phyloP scores from a whole-genome alignment of 2,329 filamentous ascomycete species.

The Paecilomyces fulvus region DNA sequence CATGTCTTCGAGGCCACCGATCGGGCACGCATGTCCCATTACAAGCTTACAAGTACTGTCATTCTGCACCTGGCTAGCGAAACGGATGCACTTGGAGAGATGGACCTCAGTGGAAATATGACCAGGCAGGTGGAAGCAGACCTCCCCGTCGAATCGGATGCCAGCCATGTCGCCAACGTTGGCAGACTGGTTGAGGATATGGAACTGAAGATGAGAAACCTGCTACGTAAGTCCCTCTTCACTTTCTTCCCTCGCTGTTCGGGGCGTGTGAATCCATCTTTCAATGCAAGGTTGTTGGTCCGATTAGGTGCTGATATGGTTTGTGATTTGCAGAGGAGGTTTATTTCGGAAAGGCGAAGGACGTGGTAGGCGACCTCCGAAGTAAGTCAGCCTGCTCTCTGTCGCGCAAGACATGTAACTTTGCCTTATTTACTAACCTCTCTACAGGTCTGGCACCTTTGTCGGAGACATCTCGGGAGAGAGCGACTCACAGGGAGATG shows the following conservation, averaged over 20 bases:
- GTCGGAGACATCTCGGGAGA: slow-evolving; percentile 75
- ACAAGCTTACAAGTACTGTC: slow-evolving; percentile 95
- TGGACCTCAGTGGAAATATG: slow-evolving; percentile 96
- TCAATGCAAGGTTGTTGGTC: background rate
- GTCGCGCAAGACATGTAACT: background rate
- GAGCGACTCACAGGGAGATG: slow-evolving; percentile 80
- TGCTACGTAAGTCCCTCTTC: slow-evolving; percentile 53
- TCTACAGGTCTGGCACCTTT: slow-evolving; percentile 59
- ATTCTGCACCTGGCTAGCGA: slow-evolving; percentile 76
- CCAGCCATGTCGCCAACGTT: slow-evolving; percentile 91
- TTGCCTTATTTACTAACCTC: slow-evolving; percentile 9
- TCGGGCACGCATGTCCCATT: slow-evolving; percentile 82
- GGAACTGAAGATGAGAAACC: slow-evolving; percentile 98
- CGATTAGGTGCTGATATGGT: slow-evolving; percentile 4
- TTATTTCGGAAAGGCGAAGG: slow-evolving; percentile 98
- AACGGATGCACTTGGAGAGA: slow-evolving; percentile 61
- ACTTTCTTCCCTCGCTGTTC: background rate
- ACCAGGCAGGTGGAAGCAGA: slow-evolving; percentile 93
- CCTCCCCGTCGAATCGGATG: slow-evolving; percentile 78
- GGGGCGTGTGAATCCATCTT: slow-evolving; percentile 9
- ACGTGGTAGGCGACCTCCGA: slow-evolving; percentile 90
- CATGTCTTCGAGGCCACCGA: slow-evolving; percentile 97
- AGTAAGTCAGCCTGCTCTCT: slow-evolving; percentile 48
- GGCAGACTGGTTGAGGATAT: slow-evolving; percentile 94
- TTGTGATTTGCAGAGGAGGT: slow-evolving; percentile 60